Percentiles rank a stretch among this genome's conserved stretches.
Conservation (phyloP, 202 grass and related monocot genomes). For the Carex sylvatica region DNA sequence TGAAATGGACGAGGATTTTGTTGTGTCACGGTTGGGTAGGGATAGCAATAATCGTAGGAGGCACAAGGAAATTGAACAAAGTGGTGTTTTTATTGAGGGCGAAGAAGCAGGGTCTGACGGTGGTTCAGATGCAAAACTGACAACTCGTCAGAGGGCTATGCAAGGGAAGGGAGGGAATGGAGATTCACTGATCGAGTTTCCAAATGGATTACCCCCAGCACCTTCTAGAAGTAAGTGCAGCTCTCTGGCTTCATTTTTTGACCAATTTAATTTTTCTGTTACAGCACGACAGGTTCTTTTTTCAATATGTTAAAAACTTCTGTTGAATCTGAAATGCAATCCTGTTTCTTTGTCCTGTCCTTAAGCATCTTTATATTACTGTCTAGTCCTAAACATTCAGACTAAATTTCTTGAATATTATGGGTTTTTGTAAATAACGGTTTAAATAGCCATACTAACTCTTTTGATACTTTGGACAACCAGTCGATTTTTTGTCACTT, state of each 20-base stretch:
- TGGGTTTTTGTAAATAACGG: background rate
- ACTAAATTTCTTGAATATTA: background rate
- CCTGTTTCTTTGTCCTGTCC: background rate
- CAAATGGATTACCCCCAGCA: conserved; percentile 69
- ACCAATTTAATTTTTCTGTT: background rate
- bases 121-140: conserved; percentile 60
- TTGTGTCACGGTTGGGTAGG: conserved; percentile 40
- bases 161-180: conserved; percentile 78
- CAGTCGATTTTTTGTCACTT: background rate
- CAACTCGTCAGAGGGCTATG: conserved; percentile 81
- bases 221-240: conserved; percentile 80
- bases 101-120: conserved; percentile 61
- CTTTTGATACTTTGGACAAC: background rate
- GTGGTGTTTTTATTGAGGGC: conserved; percentile 55
- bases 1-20: conserved; percentile 83
- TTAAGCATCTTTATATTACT: background rate
- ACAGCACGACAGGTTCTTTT: background rate
- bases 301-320: background rate
- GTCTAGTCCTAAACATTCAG: background rate
- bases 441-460: background rate
- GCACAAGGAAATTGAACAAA: conserved; percentile 39
- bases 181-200: conserved; percentile 78
- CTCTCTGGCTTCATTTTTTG: conserved; percentile 6
- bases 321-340: background rate
- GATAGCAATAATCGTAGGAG: conserved; percentile 55